A percentile compares a stretch with the other conserved stretches of the same genome.
These are phyloP conservation scores for Vaccinium corymbosum DNA, from an alignment of 148 eudicot species.

Conservation along the genomic window DNA sequence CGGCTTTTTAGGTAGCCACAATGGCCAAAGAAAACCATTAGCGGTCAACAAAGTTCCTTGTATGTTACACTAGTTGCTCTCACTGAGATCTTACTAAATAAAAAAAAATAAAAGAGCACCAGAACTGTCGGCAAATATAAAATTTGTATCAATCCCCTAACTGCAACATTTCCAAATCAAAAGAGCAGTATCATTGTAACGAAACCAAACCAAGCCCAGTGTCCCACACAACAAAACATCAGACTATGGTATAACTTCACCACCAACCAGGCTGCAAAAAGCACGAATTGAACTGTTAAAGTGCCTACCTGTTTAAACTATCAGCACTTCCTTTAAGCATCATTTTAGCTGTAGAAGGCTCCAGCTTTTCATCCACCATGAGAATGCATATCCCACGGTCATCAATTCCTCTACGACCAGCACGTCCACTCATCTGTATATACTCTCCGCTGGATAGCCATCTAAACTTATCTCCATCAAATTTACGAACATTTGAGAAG, in stretches of 20 bases:
- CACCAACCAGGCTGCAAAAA: conserved; percentile 5
- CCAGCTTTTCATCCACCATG: conserved; percentile 98
- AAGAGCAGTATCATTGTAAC: background rate
- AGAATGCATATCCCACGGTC: conserved; percentile 96
- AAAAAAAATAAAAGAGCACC: too few relatives aligned
- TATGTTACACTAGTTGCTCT: background rate
- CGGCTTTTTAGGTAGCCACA: background rate
- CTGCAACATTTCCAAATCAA: background rate
- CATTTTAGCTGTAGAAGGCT: conserved; percentile 93
- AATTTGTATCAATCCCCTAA: background rate
- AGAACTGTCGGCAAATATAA: background rate
- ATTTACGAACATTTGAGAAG: conserved; percentile 95
- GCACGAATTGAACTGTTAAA: background rate
- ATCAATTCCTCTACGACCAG: conserved; percentile 99
- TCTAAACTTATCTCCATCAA: conserved; percentile 95
- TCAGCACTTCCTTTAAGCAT: conserved; percentile 98
- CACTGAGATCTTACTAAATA: background rate
- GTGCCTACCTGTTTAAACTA: conserved; percentile 76
- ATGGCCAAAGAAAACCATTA: background rate
- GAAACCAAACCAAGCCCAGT: background rate
- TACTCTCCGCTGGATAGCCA: conserved; percentile 99
- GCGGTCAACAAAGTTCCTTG: background rate
- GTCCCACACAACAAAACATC: background rate
- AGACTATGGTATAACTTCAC: background rate
- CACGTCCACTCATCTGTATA: conserved; percentile 99